Evolutionary conservation across 2,329 filamentous ascomycete genomes (phyloP), one percentile per base, ranked within the genome.

Genomic region (Alternaria gaisen): DNA sequence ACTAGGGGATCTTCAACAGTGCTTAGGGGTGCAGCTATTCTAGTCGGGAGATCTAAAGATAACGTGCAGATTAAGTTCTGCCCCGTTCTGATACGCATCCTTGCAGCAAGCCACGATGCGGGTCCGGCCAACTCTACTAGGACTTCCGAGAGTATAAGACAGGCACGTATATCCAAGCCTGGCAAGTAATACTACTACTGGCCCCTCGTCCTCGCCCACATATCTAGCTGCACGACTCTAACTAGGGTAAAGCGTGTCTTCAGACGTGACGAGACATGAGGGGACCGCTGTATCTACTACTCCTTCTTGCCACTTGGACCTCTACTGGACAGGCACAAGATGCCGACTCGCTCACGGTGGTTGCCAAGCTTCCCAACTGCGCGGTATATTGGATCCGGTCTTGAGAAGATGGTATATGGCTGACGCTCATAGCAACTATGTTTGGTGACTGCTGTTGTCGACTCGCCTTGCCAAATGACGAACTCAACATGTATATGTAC

Each of bases 401-500:
- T 24, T 1, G n/a, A 16, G 5, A 22, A 32, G 16, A 28, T 12
- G 20, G 40, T 41, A 28, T 50, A 41, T 22, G 41, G 50, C 54
- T 46, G 16, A n/a, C 10, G 4, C 7, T 41, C 7, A 5, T 50
- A 71, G 68, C 42, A 63, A 44, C 20, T 43, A 43, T 71, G 68
- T 30, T 53, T 69, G 11, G 20, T 46, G 12, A 63, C 57, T 12
- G 56, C 61, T n/a, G 41, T 67, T 32, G 43, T 26, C 11, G 51
- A 38, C 4, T 65, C 65, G 18, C 26, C 60, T 8, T 70, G 67
- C 38, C 16, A 47, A n/a, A 32, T 57, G 28, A 65, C 61, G 7
- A 46, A 70, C 42, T 48, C 53, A 20, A 48, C 38, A 42, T 70
- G 67, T 43, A 41, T 67, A 24, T 70, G 67, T 44, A 54, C 40